phyloP scores from a whole-genome alignment of 1,284 basidiomycete genomes.

The Cerrena zonata region DNA sequence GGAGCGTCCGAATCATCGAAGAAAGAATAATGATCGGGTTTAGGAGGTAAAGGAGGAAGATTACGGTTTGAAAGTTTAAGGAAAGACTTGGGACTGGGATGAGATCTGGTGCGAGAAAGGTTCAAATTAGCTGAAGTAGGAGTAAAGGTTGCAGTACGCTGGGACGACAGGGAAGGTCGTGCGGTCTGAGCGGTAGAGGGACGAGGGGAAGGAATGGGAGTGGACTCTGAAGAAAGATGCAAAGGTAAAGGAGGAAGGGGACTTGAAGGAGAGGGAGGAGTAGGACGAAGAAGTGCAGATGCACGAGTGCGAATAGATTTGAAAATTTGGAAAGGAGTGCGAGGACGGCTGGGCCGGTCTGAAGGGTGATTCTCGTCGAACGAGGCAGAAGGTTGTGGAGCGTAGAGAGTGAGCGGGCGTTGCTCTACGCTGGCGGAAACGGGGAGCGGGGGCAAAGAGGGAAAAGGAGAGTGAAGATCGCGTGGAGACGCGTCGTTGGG shows the following conservation, averaged over 20 bases:
- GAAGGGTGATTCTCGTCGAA: neutral
- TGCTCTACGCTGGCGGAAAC: neutral
- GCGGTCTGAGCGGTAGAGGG: conserved; percentile 12
- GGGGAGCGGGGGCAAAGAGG: neutral
- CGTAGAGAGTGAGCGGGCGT: neutral
- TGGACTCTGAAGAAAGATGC: neutral
- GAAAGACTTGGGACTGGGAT: conserved; percentile 14
- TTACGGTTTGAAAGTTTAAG: conserved; percentile 5
- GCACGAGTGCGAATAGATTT: conserved; percentile 10
- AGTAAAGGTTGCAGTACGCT: conserved; percentile 12
- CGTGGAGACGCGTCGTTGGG: conserved; percentile 3
- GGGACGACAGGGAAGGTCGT: conserved; percentile 18
- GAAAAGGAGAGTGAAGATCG: conserved; percentile 4
- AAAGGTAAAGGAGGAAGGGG: neutral
- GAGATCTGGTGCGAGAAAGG: conserved; percentile 13
- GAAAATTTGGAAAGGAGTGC: conserved; percentile 5
- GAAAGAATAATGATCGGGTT: conserved; percentile 14
- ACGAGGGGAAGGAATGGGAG: neutral
- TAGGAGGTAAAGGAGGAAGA: conserved; percentile 6
- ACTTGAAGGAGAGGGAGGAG: neutral
- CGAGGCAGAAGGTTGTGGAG: conserved; percentile 1
- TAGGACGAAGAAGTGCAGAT: conserved; percentile 8
- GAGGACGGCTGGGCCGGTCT: neutral
- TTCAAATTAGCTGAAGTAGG: neutral
- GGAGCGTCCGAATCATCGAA: conserved; percentile 13